Percentiles rank a stretch among this genome's conserved stretches.
Conservation (phyloP, 306 rosid genomes). For the Quercus cerris region DNA sequence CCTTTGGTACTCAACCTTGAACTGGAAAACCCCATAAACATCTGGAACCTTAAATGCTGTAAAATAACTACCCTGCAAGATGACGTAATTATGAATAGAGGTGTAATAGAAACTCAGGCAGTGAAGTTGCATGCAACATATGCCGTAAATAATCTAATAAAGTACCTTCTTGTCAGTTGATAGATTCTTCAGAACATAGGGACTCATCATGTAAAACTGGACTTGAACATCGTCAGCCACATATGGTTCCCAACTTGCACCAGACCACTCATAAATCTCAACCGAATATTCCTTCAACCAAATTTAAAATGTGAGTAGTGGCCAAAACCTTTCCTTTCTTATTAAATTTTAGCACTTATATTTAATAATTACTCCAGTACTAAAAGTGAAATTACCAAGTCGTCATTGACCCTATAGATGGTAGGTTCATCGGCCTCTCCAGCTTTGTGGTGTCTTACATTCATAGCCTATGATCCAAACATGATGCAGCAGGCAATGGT, state of each 20-base stretch:
- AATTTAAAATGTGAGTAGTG: slow-evolving; percentile 26
- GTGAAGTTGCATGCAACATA: slow-evolving; percentile 4
- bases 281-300: slow-evolving; percentile 76
- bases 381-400: slow-evolving; percentile 63
- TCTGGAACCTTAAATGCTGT: slow-evolving; percentile 95
- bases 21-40: slow-evolving; percentile 98
- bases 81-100: background rate
- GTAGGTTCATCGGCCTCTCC: slow-evolving; percentile 83
- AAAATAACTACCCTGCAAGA: slow-evolving; percentile 66
- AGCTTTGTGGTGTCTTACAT: slow-evolving; percentile 75
- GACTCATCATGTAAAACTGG: slow-evolving; percentile 99
- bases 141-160: slow-evolving; percentile 1
- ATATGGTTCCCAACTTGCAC: slow-evolving; percentile 87
- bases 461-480: slow-evolving; percentile 56
- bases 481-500: slow-evolving; percentile 14
- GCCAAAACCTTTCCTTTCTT: slow-evolving; percentile 7
- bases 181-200: slow-evolving; percentile 87
- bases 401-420: slow-evolving; percentile 84
- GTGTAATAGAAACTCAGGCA: background rate
- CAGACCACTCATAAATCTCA: slow-evolving; percentile 92
- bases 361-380: background rate
- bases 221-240: slow-evolving; percentile 90
- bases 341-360: background rate
- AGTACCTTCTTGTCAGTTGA: slow-evolving; percentile 73
- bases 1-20: slow-evolving; percentile 85